Percentiles rank a stretch among this genome's conserved stretches.
phyloP scores from a whole-genome alignment of 257 asterid genomes.

The Jacaranda mimosifolia region DNA sequence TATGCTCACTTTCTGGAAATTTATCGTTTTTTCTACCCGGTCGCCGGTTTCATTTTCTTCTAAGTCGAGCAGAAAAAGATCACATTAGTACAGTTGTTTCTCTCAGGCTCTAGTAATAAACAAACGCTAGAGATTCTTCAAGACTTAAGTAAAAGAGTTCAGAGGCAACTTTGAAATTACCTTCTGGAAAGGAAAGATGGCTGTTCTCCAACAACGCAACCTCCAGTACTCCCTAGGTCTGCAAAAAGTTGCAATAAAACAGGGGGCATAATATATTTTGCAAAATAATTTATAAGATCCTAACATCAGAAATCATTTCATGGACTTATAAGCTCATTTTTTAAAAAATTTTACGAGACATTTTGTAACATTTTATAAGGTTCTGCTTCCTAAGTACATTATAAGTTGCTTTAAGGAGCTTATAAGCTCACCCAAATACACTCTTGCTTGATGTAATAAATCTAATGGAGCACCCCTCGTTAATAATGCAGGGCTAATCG shows the following conservation, averaged over 20 bases:
- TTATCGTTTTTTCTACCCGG: not conserved
- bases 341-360: no score
- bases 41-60: not conserved
- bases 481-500: no score
- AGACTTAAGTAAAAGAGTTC: not conserved
- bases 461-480: no score
- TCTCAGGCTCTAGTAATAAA: not conserved
- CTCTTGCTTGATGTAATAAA: no score
- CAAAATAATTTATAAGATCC: no score
- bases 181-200: conserved; percentile 38
- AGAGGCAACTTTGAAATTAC: conserved; percentile 16
- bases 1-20: not conserved
- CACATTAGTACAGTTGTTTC: conserved; percentile 22
- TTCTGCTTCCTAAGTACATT: no score
- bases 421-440: no score
- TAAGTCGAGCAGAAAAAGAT: not conserved
- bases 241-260: not conserved
- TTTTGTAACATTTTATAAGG: no score
- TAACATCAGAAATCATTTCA: no score
- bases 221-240: conserved; percentile 33
- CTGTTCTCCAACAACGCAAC: conserved; percentile 31
- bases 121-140: not conserved
- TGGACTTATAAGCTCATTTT: no score
- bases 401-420: no score
- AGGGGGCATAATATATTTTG: not conserved